phyloP scores from a whole-genome alignment of 2,329 filamentous ascomycete species.

The Nigrospora osmanthi region DNA sequence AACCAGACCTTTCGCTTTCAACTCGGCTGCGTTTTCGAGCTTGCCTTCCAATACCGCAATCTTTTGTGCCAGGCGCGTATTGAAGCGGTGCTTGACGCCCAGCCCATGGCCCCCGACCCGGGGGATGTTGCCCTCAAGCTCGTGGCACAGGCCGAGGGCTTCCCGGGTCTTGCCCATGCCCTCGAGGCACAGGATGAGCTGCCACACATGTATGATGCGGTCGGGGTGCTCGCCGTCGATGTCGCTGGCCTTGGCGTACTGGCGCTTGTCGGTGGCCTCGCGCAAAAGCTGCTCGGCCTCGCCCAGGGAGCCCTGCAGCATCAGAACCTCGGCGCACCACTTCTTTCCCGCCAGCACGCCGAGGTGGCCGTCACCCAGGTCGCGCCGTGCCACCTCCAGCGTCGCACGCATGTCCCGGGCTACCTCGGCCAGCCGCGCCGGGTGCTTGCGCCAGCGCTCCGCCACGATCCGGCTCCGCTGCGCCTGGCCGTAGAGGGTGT shows the following conservation, averaged over 20 bases:
- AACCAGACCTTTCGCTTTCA: too few species aligned
- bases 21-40: background rate
- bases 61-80: background rate
- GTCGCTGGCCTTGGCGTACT: conserved; percentile 5
- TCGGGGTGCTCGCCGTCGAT: conserved; percentile 11
- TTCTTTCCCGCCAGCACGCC: conserved; percentile 7
- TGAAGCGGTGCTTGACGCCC: conserved; percentile 4
- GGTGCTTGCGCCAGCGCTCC: background rate
- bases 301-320: conserved; percentile 1
- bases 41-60: background rate
- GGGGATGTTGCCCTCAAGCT: conserved; percentile 1
- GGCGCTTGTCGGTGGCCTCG: conserved; percentile 2
- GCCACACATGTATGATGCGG: conserved; percentile 8
- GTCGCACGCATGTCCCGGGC: conserved; percentile 1
- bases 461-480: conserved; percentile 3
- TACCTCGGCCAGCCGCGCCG: background rate
- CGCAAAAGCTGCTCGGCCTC: conserved; percentile 7
- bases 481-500: conserved; percentile 6
- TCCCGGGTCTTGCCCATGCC: conserved; percentile 7
- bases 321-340: conserved; percentile 6
- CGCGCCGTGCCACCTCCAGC: conserved; percentile 3
- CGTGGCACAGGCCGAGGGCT: conserved; percentile 7
- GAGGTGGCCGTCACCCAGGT: conserved; percentile 6
- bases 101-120: conserved; percentile 4
- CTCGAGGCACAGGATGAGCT: conserved; percentile 7